These are phyloP conservation scores for Saccharomyces uvarum DNA, from an alignment of 1,139 yeast genomes.

Conservation along the genomic window DNA sequence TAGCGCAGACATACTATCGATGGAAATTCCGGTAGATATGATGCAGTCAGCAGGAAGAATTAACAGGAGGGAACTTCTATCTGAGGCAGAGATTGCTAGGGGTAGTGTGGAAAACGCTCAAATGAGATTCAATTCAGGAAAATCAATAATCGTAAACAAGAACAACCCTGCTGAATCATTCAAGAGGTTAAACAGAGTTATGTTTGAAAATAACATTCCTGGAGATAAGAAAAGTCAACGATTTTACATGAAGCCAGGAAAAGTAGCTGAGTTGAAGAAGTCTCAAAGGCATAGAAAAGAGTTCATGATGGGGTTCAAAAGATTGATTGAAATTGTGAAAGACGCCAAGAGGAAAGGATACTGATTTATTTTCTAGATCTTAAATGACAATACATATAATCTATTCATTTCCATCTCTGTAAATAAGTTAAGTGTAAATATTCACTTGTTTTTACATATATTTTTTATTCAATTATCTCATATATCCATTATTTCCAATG, in stretches of 20 bases:
- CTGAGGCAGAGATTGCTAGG: background rate
- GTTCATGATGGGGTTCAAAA: conserved; percentile 42
- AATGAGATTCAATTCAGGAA: background rate
- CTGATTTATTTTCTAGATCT: conserved; percentile 14
- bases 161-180: conserved; percentile 30
- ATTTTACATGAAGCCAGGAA: conserved; percentile 43
- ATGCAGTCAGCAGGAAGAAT: background rate
- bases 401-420: background rate
- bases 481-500: background rate
- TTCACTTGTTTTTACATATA: background rate
- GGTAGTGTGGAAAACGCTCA: conserved; percentile 1
- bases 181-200: conserved; percentile 31
- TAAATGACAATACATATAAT: background rate
- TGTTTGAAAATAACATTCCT: conserved; percentile 35
- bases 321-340: conserved; percentile 40
- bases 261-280: conserved; percentile 37
- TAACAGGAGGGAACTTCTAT: background rate
- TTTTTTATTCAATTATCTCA: background rate
- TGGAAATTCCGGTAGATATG: background rate
- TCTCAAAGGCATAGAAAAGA: conserved; percentile 40
- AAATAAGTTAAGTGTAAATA: background rate
- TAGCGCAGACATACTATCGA: background rate
- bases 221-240: conserved; percentile 36
- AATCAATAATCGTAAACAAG: background rate
- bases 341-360: conserved; percentile 51